These are phyloP conservation scores for Hydnomerulius pinastri DNA, from an alignment of 768 basidiomycete genomes.

Conservation along the genomic window DNA sequence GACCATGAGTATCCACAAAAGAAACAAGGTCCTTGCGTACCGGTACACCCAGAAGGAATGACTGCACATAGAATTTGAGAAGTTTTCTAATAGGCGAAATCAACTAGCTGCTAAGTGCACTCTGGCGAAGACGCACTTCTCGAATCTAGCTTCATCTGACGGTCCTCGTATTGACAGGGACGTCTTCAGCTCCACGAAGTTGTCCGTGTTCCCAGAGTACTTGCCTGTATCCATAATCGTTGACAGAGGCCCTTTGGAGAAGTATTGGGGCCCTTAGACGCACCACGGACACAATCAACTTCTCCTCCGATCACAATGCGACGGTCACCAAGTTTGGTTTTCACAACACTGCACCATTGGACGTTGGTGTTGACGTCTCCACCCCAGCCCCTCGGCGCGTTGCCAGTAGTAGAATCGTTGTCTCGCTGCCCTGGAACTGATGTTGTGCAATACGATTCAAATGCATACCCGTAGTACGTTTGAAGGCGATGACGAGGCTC, in stretches of 20 bases:
- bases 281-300: constrained; percentile 87
- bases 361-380: constrained; percentile 85
- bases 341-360: constrained; percentile 89
- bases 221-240: constrained; percentile 42
- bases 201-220: constrained; percentile 62
- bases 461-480: constrained; percentile 85
- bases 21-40: constrained; percentile 40
- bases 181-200: constrained; percentile 87
- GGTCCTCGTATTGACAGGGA: constrained; percentile 67
- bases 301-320: constrained; percentile 84
- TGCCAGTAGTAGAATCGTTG: constrained; percentile 29
- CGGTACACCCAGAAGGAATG: constrained; percentile 89
- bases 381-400: constrained; percentile 56
- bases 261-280: constrained; percentile 8
- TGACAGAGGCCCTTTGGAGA: background rate
- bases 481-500: constrained; percentile 62
- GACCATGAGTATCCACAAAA: constrained; percentile 1
- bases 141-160: constrained; percentile 72
- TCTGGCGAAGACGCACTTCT: constrained; percentile 57
- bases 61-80: constrained; percentile 92
- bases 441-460: constrained; percentile 84
- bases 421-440: constrained; percentile 28
- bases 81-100: constrained; percentile 59
- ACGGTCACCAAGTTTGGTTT: constrained; percentile 75
- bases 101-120: background rate